phyloP scores from a whole-genome alignment of 108 stramenopile genomes.

The Discostella stelligeroides region DNA sequence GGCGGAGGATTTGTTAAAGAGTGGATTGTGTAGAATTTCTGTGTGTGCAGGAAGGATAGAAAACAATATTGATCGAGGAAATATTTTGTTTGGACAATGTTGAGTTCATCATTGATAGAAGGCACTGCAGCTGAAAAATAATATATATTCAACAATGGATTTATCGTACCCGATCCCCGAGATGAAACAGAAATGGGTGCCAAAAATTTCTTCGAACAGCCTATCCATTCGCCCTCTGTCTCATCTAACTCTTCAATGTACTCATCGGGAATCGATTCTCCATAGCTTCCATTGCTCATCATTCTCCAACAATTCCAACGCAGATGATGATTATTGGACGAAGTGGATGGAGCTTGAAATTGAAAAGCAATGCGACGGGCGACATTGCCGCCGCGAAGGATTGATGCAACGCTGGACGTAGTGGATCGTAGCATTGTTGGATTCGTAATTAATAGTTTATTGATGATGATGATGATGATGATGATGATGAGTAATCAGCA shows the following conservation, averaged over 20 bases:
- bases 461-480: too few relatives aligned
- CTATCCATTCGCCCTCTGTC: conserved; percentile 79
- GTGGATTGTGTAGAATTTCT: conserved; percentile 64
- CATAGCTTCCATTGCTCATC: not conserved
- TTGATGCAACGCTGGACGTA: not conserved
- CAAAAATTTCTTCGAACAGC: conserved; percentile 70
- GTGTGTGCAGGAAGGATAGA: not conserved
- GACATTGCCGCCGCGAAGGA: conserved; percentile 13
- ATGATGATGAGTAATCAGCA: too few relatives aligned
- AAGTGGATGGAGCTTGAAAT: not conserved
- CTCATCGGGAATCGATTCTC: conserved; percentile 22
- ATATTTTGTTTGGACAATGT: too few relatives aligned
- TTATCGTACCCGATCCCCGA: conserved; percentile 56
- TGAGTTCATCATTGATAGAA: too few relatives aligned
- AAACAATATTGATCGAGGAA: too few relatives aligned
- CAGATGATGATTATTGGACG: not conserved
- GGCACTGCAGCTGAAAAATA: not conserved
- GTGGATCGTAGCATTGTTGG: not conserved
- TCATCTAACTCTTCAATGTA: conserved; percentile 21
- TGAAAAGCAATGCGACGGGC: conserved; percentile 11
- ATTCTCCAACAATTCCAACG: not conserved
- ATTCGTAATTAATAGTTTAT: too few relatives aligned
- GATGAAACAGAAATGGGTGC: conserved; percentile 61
- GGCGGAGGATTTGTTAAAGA: conserved; percentile 89
- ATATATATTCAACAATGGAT: not conserved